Percentiles rank a stretch among this genome's conserved stretches.
phyloP scores from a whole-genome alignment of 2,329 filamentous ascomycete genomes.

The Alternaria sp. region DNA sequence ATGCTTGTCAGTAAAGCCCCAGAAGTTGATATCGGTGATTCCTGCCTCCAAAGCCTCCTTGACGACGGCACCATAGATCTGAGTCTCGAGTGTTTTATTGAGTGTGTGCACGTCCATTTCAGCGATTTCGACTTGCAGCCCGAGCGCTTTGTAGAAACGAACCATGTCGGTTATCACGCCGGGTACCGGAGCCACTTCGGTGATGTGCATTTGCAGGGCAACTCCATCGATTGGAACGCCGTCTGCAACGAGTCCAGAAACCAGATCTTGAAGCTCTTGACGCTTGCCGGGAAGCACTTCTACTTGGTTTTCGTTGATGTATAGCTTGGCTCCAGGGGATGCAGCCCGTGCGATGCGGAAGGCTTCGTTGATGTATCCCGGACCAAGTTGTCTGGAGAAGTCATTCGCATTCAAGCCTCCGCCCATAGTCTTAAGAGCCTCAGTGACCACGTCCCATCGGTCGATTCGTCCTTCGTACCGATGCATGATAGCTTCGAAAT shows the following conservation, averaged over 20 bases:
- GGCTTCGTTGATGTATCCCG: slow-evolving; percentile 8
- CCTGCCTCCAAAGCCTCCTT: slow-evolving; percentile 13
- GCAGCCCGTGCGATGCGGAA: slow-evolving; percentile 10
- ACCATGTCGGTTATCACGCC: slow-evolving; percentile 13
- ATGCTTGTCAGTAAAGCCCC: slow-evolving; percentile 21
- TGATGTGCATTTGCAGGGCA: slow-evolving; percentile 20
- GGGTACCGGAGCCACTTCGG: slow-evolving; percentile 9
- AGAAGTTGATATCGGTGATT: slow-evolving; percentile 19
- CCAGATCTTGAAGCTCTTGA: slow-evolving; percentile 8
- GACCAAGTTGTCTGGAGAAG: slow-evolving; percentile 7
- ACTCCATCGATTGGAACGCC: slow-evolving; percentile 18
- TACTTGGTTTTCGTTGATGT: slow-evolving; percentile 9
- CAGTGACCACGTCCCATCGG: slow-evolving; percentile 16
- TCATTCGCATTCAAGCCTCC: slow-evolving; percentile 5
- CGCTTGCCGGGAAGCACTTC: slow-evolving; percentile 5
- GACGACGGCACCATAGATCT: slow-evolving; percentile 11
- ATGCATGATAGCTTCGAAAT: slow-evolving; percentile 12
- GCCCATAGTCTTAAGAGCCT: slow-evolving; percentile 8
- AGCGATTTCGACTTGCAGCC: slow-evolving; percentile 15
- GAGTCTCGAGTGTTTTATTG: slow-evolving; percentile 4
- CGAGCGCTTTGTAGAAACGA: slow-evolving; percentile 11
- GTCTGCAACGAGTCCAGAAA: slow-evolving; percentile 7
- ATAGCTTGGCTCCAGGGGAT: not conserved
- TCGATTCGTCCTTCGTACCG: slow-evolving; percentile 6
- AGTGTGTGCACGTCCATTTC: slow-evolving; percentile 18